Conservation (phyloP, 108 stramenopile species). For the Stephanodiscus minutulus region DNA sequence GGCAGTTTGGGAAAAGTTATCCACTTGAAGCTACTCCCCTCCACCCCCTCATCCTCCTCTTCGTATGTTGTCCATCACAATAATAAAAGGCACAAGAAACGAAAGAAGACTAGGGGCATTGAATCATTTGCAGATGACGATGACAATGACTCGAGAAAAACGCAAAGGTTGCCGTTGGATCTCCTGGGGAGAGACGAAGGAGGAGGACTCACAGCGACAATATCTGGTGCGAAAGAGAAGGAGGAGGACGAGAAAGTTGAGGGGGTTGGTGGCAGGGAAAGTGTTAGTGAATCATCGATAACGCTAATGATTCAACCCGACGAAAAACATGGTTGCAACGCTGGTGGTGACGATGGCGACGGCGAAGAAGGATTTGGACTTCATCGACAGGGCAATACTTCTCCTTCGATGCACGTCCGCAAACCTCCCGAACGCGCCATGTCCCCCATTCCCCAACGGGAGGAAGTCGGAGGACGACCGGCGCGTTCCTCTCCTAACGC, state of each 20-base stretch:
- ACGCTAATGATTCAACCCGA: not conserved
- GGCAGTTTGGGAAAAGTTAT: not conserved
- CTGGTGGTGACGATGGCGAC: not conserved
- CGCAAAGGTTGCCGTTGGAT: not conserved
- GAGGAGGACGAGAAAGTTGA: not conserved
- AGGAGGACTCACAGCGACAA: not conserved
- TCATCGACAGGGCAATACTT: not conserved
- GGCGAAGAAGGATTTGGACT: not conserved
- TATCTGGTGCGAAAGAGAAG: not conserved
- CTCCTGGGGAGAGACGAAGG: not conserved
- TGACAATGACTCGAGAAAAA: not conserved
- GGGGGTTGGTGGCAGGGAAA: not conserved
- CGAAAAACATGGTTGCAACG: not conserved
- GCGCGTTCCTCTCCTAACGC: not conserved
- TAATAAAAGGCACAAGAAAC: not conserved
- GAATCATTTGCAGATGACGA: not conserved
- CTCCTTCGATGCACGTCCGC: not conserved
- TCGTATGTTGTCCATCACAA: not conserved
- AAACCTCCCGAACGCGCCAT: not conserved
- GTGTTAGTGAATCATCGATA: not conserved
- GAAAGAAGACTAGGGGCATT: not conserved
- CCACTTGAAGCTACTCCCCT: not conserved
- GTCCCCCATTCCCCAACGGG: not conserved
- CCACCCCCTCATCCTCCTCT: too few species aligned
- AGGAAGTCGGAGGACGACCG: not conserved